These are phyloP conservation scores for Eucalyptus coolabah DNA, from an alignment of 345 rosid genomes.

Conservation along the genomic window DNA sequence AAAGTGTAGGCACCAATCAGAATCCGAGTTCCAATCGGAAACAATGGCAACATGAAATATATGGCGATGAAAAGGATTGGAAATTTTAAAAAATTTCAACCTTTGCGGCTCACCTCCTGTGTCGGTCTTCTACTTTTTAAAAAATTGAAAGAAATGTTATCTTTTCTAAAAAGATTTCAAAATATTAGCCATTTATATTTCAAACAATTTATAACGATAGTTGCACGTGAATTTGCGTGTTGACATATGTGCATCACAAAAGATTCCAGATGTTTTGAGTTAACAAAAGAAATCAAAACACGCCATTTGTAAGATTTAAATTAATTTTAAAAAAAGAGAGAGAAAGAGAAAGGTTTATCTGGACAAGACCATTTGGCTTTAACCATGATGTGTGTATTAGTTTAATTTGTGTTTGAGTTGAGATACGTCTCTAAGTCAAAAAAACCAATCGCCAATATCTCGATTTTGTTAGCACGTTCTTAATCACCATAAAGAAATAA, in stretches of 20 bases:
- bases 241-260: rapidly evolving
- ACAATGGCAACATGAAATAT: neutral
- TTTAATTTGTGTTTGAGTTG: neutral
- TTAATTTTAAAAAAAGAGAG: neutral
- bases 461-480: rapidly evolving
- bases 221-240: neutral
- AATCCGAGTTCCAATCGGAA: neutral
- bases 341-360: rapidly evolving
- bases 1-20: neutral
- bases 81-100: neutral
- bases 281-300: neutral
- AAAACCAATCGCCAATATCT: neutral
- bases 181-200: rapidly evolving
- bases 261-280: rapidly evolving
- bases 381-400: neutral
- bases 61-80: neutral
- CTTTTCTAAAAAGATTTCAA: neutral
- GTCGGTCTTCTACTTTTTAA: neutral
- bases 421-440: neutral
- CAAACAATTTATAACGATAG: rapidly evolving
- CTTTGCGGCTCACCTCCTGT: no score
- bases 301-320: rapidly evolving
- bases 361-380: neutral
- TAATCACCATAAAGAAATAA: neutral
- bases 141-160: neutral